These are phyloP conservation scores for Inonotus obliquus DNA, from an alignment of 1,284 basidiomycete species.

Conservation along the genomic window DNA sequence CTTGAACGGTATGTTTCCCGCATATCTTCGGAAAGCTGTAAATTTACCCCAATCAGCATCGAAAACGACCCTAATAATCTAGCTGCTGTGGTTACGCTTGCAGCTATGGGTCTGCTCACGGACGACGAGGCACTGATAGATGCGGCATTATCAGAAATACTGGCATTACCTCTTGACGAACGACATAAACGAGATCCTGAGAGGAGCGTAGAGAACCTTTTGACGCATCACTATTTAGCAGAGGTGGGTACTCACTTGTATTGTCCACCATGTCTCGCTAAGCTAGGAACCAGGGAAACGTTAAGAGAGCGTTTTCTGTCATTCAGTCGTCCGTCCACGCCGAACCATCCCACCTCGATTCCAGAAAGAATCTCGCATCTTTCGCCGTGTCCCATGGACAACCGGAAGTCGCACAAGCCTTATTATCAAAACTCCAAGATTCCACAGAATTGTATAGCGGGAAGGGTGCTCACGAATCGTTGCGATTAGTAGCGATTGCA, in stretches of 20 bases:
- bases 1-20: constrained; percentile 68
- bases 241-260: constrained; percentile 41
- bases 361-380: constrained; percentile 48
- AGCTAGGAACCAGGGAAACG: constrained; percentile 39
- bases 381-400: constrained; percentile 47
- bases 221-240: constrained; percentile 61
- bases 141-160: constrained; percentile 81
- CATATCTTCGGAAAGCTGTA: constrained; percentile 8
- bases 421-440: constrained; percentile 28
- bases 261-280: neutral
- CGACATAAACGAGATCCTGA: constrained; percentile 60
- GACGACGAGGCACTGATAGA: constrained; percentile 79
- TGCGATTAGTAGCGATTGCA: constrained; percentile 42
- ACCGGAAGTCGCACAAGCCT: constrained; percentile 36
- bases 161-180: constrained; percentile 58
- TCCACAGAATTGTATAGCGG: constrained; percentile 27
- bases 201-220: constrained; percentile 61
- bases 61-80: constrained; percentile 67
- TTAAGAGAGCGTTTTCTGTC: constrained; percentile 43
- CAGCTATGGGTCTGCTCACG: constrained; percentile 81
- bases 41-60: constrained; percentile 40
- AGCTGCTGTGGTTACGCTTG: constrained; percentile 76
- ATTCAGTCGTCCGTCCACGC: constrained; percentile 52
- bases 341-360: constrained; percentile 48
- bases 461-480: constrained; percentile 32